Base-by-base conservation (phyloP, 495 filamentous ascomycete species). In the Trichoderma erinaceum region DNA sequence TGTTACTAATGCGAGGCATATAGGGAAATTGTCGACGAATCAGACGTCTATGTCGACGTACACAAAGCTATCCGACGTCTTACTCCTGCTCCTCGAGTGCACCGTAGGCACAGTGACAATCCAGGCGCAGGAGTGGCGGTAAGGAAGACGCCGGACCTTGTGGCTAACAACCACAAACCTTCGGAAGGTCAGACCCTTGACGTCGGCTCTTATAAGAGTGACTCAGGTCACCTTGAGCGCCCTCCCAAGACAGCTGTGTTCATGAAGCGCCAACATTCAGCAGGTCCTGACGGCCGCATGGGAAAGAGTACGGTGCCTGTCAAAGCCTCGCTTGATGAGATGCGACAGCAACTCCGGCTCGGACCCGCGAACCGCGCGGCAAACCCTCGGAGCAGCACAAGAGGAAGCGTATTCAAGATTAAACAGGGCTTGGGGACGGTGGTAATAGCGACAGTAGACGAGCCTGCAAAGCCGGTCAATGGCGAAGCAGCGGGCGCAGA, bases 41-140 rank as follows among this genome's bases (percentile, higher is more conserved):
- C 92, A 4, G 93, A 97, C 75, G 93, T 99, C 25, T 99, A 92
- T 71, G 88, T 99, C 70, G 95, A 99, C 77, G 92, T 99, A 13
- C 86, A 97, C 80, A 98, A 97, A 77, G 96, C 94, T 8, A 97
- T 99, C 70, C 86, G 95, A 41, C 90, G 95, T 11, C 67, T 79
- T 13, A 69, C 70, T 12, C 78, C 78, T 2, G 78, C 78, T n/a
- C 78, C 78, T n/a, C 77, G 75, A 43, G 77, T 75, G 13, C 65
- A 46, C 25, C 65, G 65, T 18, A 61, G 52, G 15, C 52, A 61
- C 23, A 44, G 41, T 23, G 65, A 66, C 41, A 41, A 16, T 16
- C 25, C 70, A 72, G 65, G 52, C 73, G 29, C 71, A 70, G 23
- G 73, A 73, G 25, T 69, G 73, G n/a, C 68, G 23, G 0, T 77